These are phyloP conservation scores for Trichoderma asperellum DNA, from an alignment of 2,329 filamentous ascomycete species.

Conservation along the genomic window DNA sequence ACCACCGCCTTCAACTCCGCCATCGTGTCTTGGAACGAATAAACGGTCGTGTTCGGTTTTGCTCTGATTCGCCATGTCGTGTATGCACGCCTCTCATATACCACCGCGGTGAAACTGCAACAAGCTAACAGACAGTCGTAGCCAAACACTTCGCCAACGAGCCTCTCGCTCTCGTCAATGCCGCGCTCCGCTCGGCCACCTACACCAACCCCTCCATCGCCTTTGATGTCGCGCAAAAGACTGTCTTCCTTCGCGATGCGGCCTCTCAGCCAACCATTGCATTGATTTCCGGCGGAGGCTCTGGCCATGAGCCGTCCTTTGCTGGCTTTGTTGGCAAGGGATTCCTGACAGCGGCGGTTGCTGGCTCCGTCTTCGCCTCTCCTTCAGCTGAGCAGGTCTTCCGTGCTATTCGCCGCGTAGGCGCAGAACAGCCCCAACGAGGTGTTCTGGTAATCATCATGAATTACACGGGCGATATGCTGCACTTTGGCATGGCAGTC, in stretches of 20 bases:
- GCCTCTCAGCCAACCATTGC: conserved; percentile 31
- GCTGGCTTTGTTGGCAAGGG: conserved; percentile 72
- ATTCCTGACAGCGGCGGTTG: conserved; percentile 69
- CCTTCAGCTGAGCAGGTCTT: conserved; percentile 74
- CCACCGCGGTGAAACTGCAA: not conserved
- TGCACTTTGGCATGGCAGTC: conserved; percentile 76
- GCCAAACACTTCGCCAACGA: conserved; percentile 36
- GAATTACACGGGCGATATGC: conserved; percentile 73
- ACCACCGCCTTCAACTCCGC: not conserved
- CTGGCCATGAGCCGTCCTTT: conserved; percentile 74
- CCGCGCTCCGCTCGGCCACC: conserved; percentile 36
- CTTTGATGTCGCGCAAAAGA: conserved; percentile 36
- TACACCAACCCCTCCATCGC: conserved; percentile 38
- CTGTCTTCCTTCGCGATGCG: conserved; percentile 33
- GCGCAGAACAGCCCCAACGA: conserved; percentile 52
- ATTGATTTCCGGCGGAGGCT: conserved; percentile 64
- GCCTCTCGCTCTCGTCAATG: conserved; percentile 32
- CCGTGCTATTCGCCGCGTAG: conserved; percentile 64
- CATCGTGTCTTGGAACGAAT: not conserved
- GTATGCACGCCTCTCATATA: not conserved
- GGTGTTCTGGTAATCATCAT: conserved; percentile 74
- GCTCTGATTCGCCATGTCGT: conserved; percentile 18
- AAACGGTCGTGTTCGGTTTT: not conserved
- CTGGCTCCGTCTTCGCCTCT: conserved; percentile 75
- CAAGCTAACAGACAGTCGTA: conserved; percentile 12